Base-by-base conservation (phyloP, 768 basidiomycete species). In the Pleurotus eryngii region DNA sequence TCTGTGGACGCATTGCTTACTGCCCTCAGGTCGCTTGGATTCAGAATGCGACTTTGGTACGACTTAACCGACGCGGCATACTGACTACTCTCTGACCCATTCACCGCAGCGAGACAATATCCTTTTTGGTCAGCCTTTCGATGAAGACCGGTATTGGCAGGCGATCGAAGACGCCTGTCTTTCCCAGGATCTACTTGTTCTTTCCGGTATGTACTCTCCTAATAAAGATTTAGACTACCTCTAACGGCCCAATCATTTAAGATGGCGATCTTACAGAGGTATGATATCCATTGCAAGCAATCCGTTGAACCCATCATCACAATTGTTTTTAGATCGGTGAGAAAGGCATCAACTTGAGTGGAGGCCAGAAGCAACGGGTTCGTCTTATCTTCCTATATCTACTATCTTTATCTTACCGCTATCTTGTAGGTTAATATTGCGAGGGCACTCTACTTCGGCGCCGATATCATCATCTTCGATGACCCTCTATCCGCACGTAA, bases 1-100 rank as follows among this genome's bases (percentile, higher is more conserved):
- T 89, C 61, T 84, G 88, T 5, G 87, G 88, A 0, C 70, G 73
- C 12, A 76, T 89, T 8, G 86, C 81, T 4, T 91, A 89, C 65
- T 87, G 85, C 64, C 78, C 87, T 14, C 89, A 91, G 68, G 81
- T 80, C 0, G 85, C 87, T 0, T 91, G 88, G 88, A 89, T 91
- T 48, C 86, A 88, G 67, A 89, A 89, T 64, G 81, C 82, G 0
- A 76, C 82, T 4, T 63, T 86, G 65, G 85, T 85, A 55, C 49
- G 80, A 17, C 26, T 14, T 14, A 14, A 5, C 46, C 24, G 12
- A 8, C 30, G 18, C 40, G 54, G 24, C 37, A 37, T 17, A 6
- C 17, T 24, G 27, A 35, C 38, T 58, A 47, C 37, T 22, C 26
- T 57, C 42, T 46, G 45, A 35, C 55, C 7, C 0, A 17, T 37